Conservation (phyloP, 2,329 filamentous ascomycete genomes). For the Trichophyton simii region DNA sequence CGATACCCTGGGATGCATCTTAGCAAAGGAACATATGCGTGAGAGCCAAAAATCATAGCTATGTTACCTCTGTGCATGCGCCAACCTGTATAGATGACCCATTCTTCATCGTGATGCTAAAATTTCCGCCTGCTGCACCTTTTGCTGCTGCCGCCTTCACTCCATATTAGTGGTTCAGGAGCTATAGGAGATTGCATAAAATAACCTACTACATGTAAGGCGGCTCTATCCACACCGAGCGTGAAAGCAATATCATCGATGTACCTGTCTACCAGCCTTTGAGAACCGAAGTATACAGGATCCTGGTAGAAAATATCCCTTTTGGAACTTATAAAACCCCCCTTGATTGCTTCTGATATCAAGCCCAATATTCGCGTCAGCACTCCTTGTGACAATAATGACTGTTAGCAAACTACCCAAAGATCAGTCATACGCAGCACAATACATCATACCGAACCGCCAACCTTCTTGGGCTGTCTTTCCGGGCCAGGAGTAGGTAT, state of each 20-base stretch:
- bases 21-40: neutral
- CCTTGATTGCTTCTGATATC: conserved; percentile 40
- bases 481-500: conserved; percentile 44
- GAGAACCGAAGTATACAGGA: conserved; percentile 46
- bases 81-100: conserved; percentile 29
- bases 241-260: conserved; percentile 51
- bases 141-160: conserved; percentile 32
- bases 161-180: neutral
- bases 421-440: neutral
- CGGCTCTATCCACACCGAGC: conserved; percentile 41
- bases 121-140: conserved; percentile 31
- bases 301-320: conserved; percentile 55
- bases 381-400: conserved; percentile 32
- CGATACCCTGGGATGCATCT: conserved; percentile 35
- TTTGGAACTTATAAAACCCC: conserved; percentile 42
- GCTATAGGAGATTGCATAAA: neutral
- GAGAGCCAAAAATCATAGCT: conserved; percentile 12
- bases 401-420: neutral
- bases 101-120: conserved; percentile 17
- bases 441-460: conserved; percentile 38
- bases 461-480: conserved; percentile 44
- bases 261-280: conserved; percentile 44
- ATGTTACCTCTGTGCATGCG: conserved; percentile 20
- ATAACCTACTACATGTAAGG: conserved; percentile 44
- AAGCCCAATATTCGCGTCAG: conserved; percentile 44